These are phyloP conservation scores for Blastocystis sp. DNA, from an alignment of 352 stramenopile species.

Conservation along the genomic window DNA sequence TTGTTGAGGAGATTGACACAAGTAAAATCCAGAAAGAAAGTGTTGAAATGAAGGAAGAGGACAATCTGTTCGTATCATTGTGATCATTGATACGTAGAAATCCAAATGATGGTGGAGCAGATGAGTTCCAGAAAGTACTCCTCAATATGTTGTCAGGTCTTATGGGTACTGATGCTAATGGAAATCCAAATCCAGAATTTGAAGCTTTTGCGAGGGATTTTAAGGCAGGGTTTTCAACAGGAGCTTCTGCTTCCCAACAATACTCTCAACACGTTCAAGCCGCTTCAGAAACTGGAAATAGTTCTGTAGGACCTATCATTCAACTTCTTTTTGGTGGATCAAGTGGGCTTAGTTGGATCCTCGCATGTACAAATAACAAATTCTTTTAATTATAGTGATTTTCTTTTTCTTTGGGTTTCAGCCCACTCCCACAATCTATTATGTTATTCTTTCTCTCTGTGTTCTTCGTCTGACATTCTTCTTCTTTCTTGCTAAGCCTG, in stretches of 20 bases:
- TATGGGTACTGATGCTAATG: neutral
- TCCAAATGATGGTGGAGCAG: neutral
- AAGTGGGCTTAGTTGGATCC: neutral
- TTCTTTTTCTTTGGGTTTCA: neutral
- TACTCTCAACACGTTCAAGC: neutral
- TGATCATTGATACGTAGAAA: neutral
- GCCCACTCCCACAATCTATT: neutral
- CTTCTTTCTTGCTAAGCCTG: constrained; percentile 7
- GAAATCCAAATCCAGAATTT: neutral
- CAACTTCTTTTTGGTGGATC: neutral
- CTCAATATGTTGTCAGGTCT: neutral
- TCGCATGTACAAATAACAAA: neutral
- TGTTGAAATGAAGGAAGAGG: neutral
- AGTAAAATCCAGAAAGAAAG: neutral
- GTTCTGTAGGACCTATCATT: neutral
- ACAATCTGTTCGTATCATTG: neutral
- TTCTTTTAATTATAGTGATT: neutral
- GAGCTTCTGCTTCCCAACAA: neutral
- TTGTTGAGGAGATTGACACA: constrained; percentile 45
- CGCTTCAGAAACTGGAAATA: neutral
- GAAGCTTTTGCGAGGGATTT: neutral
- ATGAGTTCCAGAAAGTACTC: constrained; percentile 34
- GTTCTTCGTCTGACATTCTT: neutral
- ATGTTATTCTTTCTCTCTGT: neutral
- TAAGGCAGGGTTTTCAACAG: neutral